Conservation (phyloP, 345 rosid species). For the Brassica nigra region DNA sequence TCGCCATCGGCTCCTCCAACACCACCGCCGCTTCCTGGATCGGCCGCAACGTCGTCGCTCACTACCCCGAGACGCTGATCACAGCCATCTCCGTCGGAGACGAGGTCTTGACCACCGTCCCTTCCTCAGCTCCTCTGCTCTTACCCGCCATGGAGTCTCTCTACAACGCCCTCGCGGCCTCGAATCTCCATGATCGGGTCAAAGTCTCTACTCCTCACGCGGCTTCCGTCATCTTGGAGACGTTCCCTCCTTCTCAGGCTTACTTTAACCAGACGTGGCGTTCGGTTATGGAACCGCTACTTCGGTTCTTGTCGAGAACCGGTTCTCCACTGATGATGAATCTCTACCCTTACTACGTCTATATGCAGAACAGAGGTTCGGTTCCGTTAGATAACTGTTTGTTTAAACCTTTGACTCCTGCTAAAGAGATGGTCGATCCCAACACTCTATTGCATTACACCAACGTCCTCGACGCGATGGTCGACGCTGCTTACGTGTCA, state of each 20-base stretch:
- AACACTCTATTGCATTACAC: slow-evolving; percentile 94
- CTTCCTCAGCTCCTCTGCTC: slow-evolving; percentile 78
- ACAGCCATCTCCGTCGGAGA: slow-evolving; percentile 83
- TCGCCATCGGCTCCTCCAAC: slow-evolving; percentile 90
- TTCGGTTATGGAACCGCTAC: slow-evolving; percentile 67
- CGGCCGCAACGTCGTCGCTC: slow-evolving; percentile 73
- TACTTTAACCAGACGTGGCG: slow-evolving; percentile 86
- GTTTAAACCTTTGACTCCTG: slow-evolving; percentile 85
- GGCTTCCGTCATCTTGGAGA: slow-evolving; percentile 70
- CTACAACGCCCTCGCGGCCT: slow-evolving; percentile 83
- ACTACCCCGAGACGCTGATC: slow-evolving; percentile 76
- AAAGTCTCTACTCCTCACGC: slow-evolving; percentile 91
- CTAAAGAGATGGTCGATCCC: slow-evolving; percentile 97
- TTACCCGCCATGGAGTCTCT: slow-evolving; percentile 88
- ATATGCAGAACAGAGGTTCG: slow-evolving; percentile 90
- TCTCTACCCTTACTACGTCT: slow-evolving; percentile 93
- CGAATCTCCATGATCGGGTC: slow-evolving; percentile 79
- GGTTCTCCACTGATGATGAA: slow-evolving; percentile 95
- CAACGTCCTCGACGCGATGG: slow-evolving; percentile 91
- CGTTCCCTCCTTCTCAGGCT: slow-evolving; percentile 95
- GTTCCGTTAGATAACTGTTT: slow-evolving; percentile 90
- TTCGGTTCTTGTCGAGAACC: slow-evolving; percentile 77
- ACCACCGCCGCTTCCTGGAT: slow-evolving; percentile 90
- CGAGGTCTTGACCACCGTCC: slow-evolving; percentile 86
- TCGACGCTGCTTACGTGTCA: slow-evolving; percentile 87